These are phyloP conservation scores for Physcomitrium patens DNA, from an alignment of 225 moss, liverwort and hornwort genomes.

Conservation along the genomic window DNA sequence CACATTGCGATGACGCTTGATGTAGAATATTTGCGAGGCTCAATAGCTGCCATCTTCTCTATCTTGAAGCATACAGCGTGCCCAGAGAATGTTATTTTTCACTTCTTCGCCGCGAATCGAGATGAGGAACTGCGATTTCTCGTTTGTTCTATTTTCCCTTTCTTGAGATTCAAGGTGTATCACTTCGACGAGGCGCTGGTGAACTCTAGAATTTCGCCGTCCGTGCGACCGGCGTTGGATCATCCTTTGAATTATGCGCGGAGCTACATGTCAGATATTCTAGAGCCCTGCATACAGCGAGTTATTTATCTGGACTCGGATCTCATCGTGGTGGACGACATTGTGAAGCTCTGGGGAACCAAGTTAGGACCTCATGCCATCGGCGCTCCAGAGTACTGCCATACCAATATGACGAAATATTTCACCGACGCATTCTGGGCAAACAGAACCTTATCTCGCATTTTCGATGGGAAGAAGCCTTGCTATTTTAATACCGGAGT, in stretches of 20 bases:
- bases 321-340: constrained; percentile 90
- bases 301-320: constrained; percentile 91
- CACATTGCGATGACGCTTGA: constrained; percentile 94
- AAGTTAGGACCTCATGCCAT: constrained; percentile 67
- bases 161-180: constrained; percentile 77
- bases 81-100: constrained; percentile 89
- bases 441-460: constrained; percentile 50
- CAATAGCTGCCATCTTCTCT: constrained; percentile 87
- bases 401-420: constrained; percentile 82
- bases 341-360: constrained; percentile 78
- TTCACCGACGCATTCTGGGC: constrained; percentile 82
- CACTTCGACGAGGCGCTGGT: constrained; percentile 80
- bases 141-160: constrained; percentile 72
- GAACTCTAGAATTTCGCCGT: constrained; percentile 75
- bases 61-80: constrained; percentile 86
- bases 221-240: constrained; percentile 74
- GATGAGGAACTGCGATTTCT: constrained; percentile 69
- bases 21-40: constrained; percentile 74
- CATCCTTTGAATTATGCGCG: constrained; percentile 88
- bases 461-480: constrained; percentile 70
- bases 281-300: constrained; percentile 76
- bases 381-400: constrained; percentile 90
- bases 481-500: constrained; percentile 97
- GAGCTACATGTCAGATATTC: constrained; percentile 73
- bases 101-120: constrained; percentile 74